phyloP scores from a whole-genome alignment of 78 protist species.

The Paratrimastix pyriformis region DNA sequence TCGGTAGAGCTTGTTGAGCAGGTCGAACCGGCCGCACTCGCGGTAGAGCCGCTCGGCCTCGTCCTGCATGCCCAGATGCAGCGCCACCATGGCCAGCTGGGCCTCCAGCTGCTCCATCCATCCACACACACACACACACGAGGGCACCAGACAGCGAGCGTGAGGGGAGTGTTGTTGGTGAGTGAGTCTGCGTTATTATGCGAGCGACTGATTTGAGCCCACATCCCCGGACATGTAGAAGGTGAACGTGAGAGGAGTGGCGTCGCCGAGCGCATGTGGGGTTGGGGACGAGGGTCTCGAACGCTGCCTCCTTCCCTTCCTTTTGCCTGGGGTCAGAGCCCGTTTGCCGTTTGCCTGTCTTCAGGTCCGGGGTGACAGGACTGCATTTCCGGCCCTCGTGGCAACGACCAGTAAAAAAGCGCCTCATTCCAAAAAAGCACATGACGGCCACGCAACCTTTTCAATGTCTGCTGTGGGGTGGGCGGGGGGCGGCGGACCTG shows the following conservation, averaged over 20 bases:
- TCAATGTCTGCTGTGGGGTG: not conserved
- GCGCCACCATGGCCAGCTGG: conserved; percentile 51
- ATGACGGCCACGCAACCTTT: not conserved
- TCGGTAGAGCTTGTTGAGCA: conserved; percentile 47
- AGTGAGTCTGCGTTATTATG: too few species aligned
- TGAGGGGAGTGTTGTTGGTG: too few species aligned
- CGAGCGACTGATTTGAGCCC: too few species aligned
- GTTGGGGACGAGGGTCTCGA: too few species aligned
- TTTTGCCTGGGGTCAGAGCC: conserved; percentile 16
- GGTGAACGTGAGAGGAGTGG: too few species aligned
- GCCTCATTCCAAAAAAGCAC: not conserved
- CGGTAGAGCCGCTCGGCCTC: conserved; percentile 46
- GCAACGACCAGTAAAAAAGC: not conserved
- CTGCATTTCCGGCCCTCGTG: not conserved
- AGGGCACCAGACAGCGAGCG: too few species aligned
- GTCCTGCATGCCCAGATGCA: conserved; percentile 41
- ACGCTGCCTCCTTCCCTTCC: conserved; percentile 5
- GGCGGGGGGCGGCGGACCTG: not conserved
- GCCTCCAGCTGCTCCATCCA: conserved; percentile 39
- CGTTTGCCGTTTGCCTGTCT: not conserved
- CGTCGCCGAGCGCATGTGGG: too few species aligned
- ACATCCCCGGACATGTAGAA: too few species aligned
- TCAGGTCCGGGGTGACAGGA: not conserved
- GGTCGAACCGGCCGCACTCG: conserved; percentile 42
- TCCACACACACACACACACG: too few species aligned